Conservation (phyloP, 2,329 filamentous ascomycete genomes). For the Fusarium sp. region DNA sequence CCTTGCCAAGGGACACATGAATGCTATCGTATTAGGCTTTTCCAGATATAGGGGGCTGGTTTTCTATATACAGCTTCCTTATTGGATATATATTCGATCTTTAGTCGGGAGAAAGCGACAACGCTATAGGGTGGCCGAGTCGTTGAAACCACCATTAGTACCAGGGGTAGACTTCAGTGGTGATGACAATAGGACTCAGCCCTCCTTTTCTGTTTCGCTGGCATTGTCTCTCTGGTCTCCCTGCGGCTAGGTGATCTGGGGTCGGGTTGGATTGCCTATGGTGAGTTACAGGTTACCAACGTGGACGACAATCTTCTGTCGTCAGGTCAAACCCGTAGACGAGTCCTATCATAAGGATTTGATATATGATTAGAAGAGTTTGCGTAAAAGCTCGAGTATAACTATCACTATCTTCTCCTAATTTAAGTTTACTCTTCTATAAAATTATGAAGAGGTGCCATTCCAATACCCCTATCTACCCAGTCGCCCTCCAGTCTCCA, state of each 20-base stretch:
- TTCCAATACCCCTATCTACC: constrained; percentile 22
- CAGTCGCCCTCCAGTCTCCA: not conserved
- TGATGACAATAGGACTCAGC: not conserved
- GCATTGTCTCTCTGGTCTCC: not conserved
- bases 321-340: not conserved
- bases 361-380: not conserved
- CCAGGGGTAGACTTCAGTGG: not conserved
- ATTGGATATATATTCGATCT: not conserved
- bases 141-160: not conserved
- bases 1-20: not conserved
- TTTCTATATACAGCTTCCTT: not conserved
- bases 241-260: not conserved
- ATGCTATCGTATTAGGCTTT: not conserved
- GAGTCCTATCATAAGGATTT: not conserved
- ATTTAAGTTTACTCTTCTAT: not conserved
- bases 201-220: not conserved
- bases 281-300: not conserved
- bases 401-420: not conserved
- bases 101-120: not conserved
- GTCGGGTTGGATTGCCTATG: too few relatives aligned
- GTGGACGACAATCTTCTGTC: too few relatives aligned
- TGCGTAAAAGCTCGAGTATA: not conserved
- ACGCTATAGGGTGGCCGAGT: not conserved
- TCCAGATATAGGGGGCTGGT: not conserved
- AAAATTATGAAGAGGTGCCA: not conserved